Evolutionary conservation across 2,329 filamentous ascomycete species (phyloP), one percentile per base, ranked within the genome.

Genomic region (Hymenoscyphus fraxineus): DNA sequence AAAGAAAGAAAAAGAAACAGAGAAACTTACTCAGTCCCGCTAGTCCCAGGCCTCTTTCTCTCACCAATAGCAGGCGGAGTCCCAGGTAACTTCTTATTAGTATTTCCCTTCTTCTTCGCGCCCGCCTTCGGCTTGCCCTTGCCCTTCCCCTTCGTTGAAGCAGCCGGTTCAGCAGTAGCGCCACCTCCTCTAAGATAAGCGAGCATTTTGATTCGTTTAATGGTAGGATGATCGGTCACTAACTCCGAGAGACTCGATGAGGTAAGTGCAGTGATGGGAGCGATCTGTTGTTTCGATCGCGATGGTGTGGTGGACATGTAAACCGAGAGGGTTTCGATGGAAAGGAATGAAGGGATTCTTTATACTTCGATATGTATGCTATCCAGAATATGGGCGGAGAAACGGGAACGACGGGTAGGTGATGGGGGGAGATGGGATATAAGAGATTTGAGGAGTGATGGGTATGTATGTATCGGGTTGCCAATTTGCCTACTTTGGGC

Each of bases 21-120:
- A 27, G 16, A 40, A 58, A 61, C 55, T 38, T 60, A 65, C 63
- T 65, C 63, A 55, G 63, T 65, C 22, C 63, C 63, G 31, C 40
- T 55, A 40, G 63, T 65, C 39, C 63, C 63, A 2, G 63, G 63
- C 13, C 63, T 54, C 39, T 65, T 65, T 7, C 2, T 19, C n/a
- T 15, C 13, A 6, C 12, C 27, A 7, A n/a, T 56, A 10, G 27
- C 27, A 27, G 55, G 51, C 7, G 39, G 35, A 6, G 60, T 60
- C 19, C 55, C 47, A 19, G 63, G 63, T 22, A 62, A 59, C 13
- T 56, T n/a, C 44, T 57, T 56, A n/a, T 51, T n/a, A 3, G 22
- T 22, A 31, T 58, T 39, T 9, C 9, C 54, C 16, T 41, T 32
- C 27, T 59, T 60, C 39, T 54, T 38, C 27, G 62, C 15, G 19